These are phyloP conservation scores for Saraca asoca DNA, from an alignment of 331 rosid genomes.

Conservation along the genomic window DNA sequence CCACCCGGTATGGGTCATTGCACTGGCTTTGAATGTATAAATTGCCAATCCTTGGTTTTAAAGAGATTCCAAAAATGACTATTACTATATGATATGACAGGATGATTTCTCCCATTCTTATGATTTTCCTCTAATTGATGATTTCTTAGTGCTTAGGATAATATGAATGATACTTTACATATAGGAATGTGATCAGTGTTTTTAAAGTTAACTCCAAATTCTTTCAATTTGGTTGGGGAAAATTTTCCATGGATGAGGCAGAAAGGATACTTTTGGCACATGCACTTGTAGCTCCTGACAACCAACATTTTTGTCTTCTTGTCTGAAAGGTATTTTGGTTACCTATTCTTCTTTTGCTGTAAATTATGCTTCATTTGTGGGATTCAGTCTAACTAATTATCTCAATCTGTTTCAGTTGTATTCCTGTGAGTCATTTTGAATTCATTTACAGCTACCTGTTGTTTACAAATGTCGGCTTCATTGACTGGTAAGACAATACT, in stretches of 20 bases:
- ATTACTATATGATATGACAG: conserved; percentile 9
- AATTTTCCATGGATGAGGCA: conserved; percentile 86
- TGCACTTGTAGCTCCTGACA: conserved; percentile 78
- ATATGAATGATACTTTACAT: conserved; percentile 11
- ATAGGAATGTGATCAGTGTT: conserved; percentile 25
- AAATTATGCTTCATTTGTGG: conserved; percentile 14
- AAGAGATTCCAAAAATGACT: not conserved
- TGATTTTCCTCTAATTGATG: conserved; percentile 15
- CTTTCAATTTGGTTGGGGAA: conserved; percentile 83
- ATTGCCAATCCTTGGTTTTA: not conserved
- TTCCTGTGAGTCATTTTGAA: conserved; percentile 80
- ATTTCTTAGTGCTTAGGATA: conserved; percentile 14
- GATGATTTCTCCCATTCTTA: conserved; percentile 16
- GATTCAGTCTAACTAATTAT: conserved; percentile 21
- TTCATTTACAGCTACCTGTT: conserved; percentile 81
- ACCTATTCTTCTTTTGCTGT: not conserved
- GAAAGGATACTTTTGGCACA: conserved; percentile 91
- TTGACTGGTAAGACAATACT: conserved; percentile 69
- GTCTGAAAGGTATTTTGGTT: conserved; percentile 76
- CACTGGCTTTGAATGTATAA: conserved; percentile 30
- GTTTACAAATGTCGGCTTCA: conserved; percentile 79
- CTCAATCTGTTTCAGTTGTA: conserved; percentile 59
- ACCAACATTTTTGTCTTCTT: conserved; percentile 86
- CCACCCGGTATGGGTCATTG: conserved; percentile 58
- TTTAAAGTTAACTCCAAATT: conserved; percentile 27